Conservation (phyloP, 441 rosid genomes). For the Isatis lusitanica region DNA sequence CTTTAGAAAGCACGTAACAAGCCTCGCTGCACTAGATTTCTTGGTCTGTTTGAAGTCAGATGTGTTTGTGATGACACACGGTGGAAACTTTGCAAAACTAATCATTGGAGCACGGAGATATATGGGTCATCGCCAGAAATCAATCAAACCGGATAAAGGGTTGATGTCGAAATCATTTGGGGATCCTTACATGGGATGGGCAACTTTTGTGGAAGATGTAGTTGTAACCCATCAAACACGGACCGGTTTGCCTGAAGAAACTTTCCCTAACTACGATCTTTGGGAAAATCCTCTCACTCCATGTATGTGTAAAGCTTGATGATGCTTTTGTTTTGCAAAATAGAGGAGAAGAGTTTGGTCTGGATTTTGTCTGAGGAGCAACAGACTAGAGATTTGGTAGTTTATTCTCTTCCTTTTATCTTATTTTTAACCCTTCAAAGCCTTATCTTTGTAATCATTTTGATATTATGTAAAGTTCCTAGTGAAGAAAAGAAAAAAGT, state of each 20-base stretch:
- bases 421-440: not conserved
- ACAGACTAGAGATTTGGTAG: conserved; percentile 32
- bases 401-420: not conserved
- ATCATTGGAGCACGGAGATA: conserved; percentile 95
- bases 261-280: conserved; percentile 94
- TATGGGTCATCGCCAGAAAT: conserved; percentile 90
- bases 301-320: conserved; percentile 97
- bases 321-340: not conserved
- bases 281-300: conserved; percentile 99
- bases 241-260: conserved; percentile 95
- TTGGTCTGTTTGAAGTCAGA: conserved; percentile 95
- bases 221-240: conserved; percentile 90
- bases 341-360: conserved; percentile 27
- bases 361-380: conserved; percentile 34
- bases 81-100: conserved; percentile 97
- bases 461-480: conserved; percentile 38
- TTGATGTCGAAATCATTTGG: conserved; percentile 98
- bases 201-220: conserved; percentile 90
- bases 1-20: conserved; percentile 95
- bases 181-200: conserved; percentile 99
- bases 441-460: conserved; percentile 35
- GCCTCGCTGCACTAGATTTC: conserved; percentile 97
- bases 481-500: conserved; percentile 13
- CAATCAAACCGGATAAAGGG: conserved; percentile 98
- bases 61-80: conserved; percentile 98